Percentiles rank a stretch among this genome's conserved stretches.
These are phyloP conservation scores for Fusarium palustre DNA, from an alignment of 2,329 filamentous ascomycete genomes.

Conservation along the genomic window DNA sequence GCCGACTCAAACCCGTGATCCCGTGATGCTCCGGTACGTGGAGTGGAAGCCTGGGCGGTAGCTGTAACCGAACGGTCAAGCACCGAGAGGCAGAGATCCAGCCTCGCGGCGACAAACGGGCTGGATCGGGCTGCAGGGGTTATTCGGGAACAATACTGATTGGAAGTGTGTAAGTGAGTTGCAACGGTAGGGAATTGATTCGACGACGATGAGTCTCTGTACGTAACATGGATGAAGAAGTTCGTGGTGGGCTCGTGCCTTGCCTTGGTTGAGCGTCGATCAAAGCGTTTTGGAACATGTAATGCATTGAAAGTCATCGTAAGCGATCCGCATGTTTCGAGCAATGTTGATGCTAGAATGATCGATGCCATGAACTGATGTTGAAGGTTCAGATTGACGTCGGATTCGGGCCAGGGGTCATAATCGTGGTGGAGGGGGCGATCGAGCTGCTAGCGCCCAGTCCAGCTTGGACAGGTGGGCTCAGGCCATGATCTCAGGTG, in stretches of 20 bases:
- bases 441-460: slow-evolving; percentile 26
- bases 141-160: slow-evolving; percentile 25
- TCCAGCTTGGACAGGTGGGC: slow-evolving; percentile 21
- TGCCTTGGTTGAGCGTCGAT: slow-evolving; percentile 19
- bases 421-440: slow-evolving; percentile 32
- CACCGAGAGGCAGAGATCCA: slow-evolving; percentile 14
- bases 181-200: slow-evolving; percentile 14
- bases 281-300: slow-evolving; percentile 5
- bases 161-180: slow-evolving; percentile 30
- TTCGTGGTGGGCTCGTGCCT: slow-evolving; percentile 13
- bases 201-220: slow-evolving; percentile 17
- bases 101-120: slow-evolving; percentile 40
- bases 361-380: slow-evolving; percentile 38
- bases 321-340: slow-evolving; percentile 3
- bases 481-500: slow-evolving; percentile 44
- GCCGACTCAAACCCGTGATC: slow-evolving; percentile 47
- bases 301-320: background rate
- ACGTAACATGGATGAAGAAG: slow-evolving; percentile 23
- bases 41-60: slow-evolving; percentile 41
- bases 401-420: slow-evolving; percentile 36
- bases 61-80: slow-evolving; percentile 47
- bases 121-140: slow-evolving; percentile 45
- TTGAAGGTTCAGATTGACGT: slow-evolving; percentile 18
- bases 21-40: slow-evolving; percentile 49
- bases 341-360: slow-evolving; percentile 6